These are phyloP conservation scores for Rhodotorula sp. DNA, from an alignment of 1,284 basidiomycete species.

Conservation along the genomic window DNA sequence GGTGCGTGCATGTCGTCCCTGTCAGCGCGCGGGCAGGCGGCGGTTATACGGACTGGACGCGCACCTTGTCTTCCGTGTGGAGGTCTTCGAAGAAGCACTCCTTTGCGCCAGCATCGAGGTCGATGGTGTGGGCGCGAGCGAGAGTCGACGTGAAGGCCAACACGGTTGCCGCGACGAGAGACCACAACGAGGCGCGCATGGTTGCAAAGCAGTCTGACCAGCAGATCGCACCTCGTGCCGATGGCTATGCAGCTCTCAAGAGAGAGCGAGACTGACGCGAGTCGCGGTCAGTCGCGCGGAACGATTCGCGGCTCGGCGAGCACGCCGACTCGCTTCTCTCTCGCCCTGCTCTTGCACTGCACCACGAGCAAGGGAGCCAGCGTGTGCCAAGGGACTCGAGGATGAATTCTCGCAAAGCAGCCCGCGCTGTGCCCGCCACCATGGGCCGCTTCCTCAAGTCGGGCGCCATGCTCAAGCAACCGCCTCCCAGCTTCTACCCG, in stretches of 20 bases:
- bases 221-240: too few relatives aligned
- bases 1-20: neutral
- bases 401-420: constrained; percentile 36
- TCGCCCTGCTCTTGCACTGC: neutral
- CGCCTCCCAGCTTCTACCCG: constrained; percentile 82
- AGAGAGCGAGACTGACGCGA: neutral
- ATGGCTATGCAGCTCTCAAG: too few relatives aligned
- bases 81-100: constrained; percentile 99
- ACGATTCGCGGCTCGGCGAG: too few relatives aligned
- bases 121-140: constrained; percentile 38
- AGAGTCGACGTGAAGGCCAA: neutral
- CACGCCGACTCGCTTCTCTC: neutral
- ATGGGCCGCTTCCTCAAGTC: constrained; percentile 73
- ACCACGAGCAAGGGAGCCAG: neutral
- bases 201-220: neutral
- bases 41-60: constrained; percentile 15
- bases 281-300: too few relatives aligned
- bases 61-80: constrained; percentile 87
- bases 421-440: constrained; percentile 55
- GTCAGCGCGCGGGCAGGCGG: neutral
- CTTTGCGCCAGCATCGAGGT: constrained; percentile 56
- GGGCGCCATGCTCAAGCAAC: constrained; percentile 63
- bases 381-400: neutral
- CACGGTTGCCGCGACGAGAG: neutral
- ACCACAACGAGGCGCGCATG: constrained; percentile 1